Evolutionary conservation across 306 rosid genomes (phyloP), one percentile per base, ranked within the genome.

Genomic region (Ormosia semicastrata): DNA sequence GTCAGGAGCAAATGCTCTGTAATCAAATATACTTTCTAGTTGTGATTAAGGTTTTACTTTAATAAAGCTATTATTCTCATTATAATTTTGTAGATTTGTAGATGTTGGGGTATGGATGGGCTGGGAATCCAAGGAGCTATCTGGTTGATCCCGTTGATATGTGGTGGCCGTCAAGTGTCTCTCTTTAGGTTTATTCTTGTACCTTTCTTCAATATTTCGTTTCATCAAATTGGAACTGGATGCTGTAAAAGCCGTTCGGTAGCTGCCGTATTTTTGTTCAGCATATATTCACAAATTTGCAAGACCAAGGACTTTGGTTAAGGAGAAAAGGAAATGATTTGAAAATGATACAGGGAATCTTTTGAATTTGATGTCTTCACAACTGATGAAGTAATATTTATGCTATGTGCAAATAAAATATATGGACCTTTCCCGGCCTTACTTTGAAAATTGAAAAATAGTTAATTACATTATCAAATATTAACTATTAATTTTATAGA

Each of bases 121-220:
- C 99, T 82, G 99, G 99, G 69, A 88, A 93, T 85, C 90, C 93
- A 9, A 90, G 99, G 83, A 89, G 93, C 85, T 95, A 93, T 81
- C 85, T 93, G 87, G 98, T 95, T 67, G 98, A 95, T 70, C 99
- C 99, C 0, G 96, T 92, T 87, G 98, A 95, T 66, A 95, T 95
- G 99, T 95, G 98, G 99, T 95, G 99, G 99, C 99, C 99, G 39
- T 52, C 99, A 95, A 88, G 99, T 95, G 53, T 95, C 99, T 72
- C 94, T 95, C 74, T 95, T 95, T 81, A 95, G 98, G 99, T 95
- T 75, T 67, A 59, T 47, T 76, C 64, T 78, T 29, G 1, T 54
- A 54, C 75, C 73, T 49, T 62, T 50, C 63, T 78, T 58, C 59
- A 9, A 56, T 78, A 40, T 53, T 56, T 40, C 65, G 29, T 71